phyloP scores from a whole-genome alignment of 2,329 filamentous ascomycete species.

The Phialocephala sp. region DNA sequence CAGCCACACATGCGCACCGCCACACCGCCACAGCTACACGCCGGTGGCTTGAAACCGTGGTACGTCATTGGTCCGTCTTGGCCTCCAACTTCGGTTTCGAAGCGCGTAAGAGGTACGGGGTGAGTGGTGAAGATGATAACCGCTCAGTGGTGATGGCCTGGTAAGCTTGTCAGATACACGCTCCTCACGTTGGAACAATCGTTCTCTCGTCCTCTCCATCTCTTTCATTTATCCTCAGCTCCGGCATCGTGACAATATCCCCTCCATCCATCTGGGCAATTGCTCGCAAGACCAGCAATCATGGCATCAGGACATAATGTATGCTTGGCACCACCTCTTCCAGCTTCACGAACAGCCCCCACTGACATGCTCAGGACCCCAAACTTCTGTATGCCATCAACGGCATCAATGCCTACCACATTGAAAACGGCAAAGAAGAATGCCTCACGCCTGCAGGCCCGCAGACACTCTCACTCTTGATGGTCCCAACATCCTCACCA shows the following conservation, averaged over 20 bases:
- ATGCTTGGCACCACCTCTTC: conserved; percentile 12
- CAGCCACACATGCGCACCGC: conserved; percentile 23
- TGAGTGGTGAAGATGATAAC: conserved; percentile 16
- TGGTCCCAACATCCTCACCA: conserved; percentile 89
- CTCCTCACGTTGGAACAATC: conserved; percentile 3
- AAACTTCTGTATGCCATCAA: conserved; percentile 75
- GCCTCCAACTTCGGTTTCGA: conserved; percentile 6
- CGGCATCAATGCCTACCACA: conserved; percentile 89
- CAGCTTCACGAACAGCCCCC: not conserved
- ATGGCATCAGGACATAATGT: conserved; percentile 43
- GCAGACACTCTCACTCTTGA: conserved; percentile 89
- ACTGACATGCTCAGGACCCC: conserved; percentile 52
- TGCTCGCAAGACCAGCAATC: conserved; percentile 12
- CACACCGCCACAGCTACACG: conserved; percentile 24
- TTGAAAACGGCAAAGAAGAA: conserved; percentile 85
- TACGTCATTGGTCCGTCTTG: conserved; percentile 20
- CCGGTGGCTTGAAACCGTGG: not conserved
- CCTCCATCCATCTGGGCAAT: conserved; percentile 12
- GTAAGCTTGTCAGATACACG: conserved; percentile 3
- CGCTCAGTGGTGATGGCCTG: conserved; percentile 17
- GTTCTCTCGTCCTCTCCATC: conserved; percentile 6
- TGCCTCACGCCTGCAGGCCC: conserved; percentile 83
- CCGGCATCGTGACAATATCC: conserved; percentile 8
- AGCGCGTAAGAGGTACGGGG: conserved; percentile 4
- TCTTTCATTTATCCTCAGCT: not conserved